Conservation (phyloP, 2,329 filamentous ascomycete genomes). For the Fusarium anthophilum region DNA sequence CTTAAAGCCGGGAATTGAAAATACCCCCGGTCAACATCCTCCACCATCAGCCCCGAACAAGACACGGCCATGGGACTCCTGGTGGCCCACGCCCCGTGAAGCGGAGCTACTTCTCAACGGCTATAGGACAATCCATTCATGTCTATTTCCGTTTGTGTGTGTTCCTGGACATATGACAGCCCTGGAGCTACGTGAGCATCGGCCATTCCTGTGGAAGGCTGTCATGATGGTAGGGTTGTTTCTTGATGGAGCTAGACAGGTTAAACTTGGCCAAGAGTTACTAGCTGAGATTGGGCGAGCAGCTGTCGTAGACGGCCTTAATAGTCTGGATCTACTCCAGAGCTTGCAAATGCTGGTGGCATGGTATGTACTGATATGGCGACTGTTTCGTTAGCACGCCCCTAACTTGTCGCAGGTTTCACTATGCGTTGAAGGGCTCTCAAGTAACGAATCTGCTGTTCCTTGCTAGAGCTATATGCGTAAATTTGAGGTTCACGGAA, state of each 20-base stretch:
- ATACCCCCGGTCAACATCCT: constrained; percentile 5
- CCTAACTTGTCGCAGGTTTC: constrained; percentile 50
- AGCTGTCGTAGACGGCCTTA: constrained; percentile 53
- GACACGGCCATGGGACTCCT: constrained; percentile 41
- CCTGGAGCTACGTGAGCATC: constrained; percentile 48
- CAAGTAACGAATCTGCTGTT: constrained; percentile 61
- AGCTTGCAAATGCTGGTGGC: constrained; percentile 56
- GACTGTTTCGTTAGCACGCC: background rate
- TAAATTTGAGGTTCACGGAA: constrained; percentile 51
- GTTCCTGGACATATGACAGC: constrained; percentile 51
- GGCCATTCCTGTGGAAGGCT: constrained; percentile 60
- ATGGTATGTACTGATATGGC: constrained; percentile 51
- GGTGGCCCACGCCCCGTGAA: constrained; percentile 56
- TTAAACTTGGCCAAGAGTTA: constrained; percentile 55
- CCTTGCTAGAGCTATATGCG: constrained; percentile 57
- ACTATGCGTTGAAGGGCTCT: constrained; percentile 59
- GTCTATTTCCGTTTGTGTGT: constrained; percentile 57
- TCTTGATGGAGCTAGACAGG: constrained; percentile 56
- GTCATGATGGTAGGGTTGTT: constrained; percentile 57
- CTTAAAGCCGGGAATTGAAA: constrained; percentile 14
- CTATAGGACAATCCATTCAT: constrained; percentile 48
- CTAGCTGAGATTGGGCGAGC: constrained; percentile 55
- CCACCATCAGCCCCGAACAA: constrained; percentile 19
- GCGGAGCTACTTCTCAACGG: constrained; percentile 51
- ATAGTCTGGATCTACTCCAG: constrained; percentile 59